Evolutionary conservation across 495 filamentous ascomycete species (phyloP), one percentile per base, ranked within the genome.

Genomic region (Achaetomiella virescens): DNA sequence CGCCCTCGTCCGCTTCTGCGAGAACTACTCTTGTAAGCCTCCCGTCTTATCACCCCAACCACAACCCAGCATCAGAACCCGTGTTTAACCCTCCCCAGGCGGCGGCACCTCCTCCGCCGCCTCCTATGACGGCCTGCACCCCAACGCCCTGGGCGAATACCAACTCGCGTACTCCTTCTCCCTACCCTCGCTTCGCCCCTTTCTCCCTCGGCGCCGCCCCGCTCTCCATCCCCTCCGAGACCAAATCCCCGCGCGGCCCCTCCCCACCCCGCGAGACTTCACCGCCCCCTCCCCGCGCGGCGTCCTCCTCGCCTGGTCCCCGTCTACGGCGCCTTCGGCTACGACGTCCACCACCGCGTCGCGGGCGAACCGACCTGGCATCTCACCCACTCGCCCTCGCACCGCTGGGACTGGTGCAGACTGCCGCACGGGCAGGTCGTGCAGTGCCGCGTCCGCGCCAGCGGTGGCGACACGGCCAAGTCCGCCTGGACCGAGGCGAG

Each of bases 41-140:
- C 17, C 0, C 18, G 12, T 52, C 9, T 12, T 10, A n/a, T 3
- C 22, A 31, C 40, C 14, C 8, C 33, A 21, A 21, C 9, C 20
- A 22, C 11, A n/a, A 35, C 21, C 11, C 20, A 12, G 9, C 31
- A 14, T 1, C 27, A 24, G 22, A 37, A 31, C 17, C 20, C 43
- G 46, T n/a, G 38, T 35, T 40, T 14, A n/a, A n/a, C n/a, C n/a
- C 36, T 2, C 25, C 25, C 49, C 35, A 64, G 62, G 58, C 45
- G 58, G 54, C 27, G 48, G 53, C 35, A 17, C 58, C 20, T 45
- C 33, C 48, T 63, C 62, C 22, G 52, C 63, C 2, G 66, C 54
- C 1, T 57, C 65, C 11, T 70, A 70, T 45, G 70, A 73, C 48
- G 70, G 70, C n/a, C 59, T 73, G 15, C 70, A 73, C 24, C 70